phyloP scores from a whole-genome alignment of 352 stramenopile species.

The Globisporangium okanoganense region DNA sequence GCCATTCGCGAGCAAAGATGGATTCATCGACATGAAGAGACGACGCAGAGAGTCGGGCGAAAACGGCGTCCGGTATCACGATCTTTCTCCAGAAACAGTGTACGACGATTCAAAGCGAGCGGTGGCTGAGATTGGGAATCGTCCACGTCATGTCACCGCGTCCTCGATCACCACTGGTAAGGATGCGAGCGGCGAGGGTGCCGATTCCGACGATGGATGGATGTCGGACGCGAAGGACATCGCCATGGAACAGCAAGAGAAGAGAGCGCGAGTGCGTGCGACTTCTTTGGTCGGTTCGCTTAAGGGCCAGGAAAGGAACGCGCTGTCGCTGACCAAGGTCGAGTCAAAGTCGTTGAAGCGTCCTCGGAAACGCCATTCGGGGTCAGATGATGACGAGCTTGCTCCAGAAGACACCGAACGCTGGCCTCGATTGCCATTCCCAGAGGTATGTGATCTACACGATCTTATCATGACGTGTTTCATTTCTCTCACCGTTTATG shows the following conservation, averaged over 20 bases:
- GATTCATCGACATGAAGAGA: slow-evolving; percentile 25
- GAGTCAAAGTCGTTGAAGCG: slow-evolving; percentile 4
- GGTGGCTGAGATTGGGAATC: slow-evolving; percentile 15
- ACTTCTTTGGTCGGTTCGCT: not conserved
- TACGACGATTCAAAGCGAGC: slow-evolving; percentile 33
- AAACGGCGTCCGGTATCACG: not conserved
- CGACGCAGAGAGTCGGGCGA: slow-evolving; percentile 14
- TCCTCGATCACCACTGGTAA: slow-evolving; percentile 21
- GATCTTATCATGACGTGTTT: not conserved
- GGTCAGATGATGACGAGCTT: slow-evolving; percentile 23
- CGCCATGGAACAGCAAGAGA: slow-evolving; percentile 1
- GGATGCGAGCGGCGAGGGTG: not conserved
- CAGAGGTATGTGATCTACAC: slow-evolving; percentile 24
- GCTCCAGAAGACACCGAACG: slow-evolving; percentile 20
- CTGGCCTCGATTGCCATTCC: slow-evolving; percentile 51
- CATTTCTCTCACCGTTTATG: not conserved
- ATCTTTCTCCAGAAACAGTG: slow-evolving; percentile 21
- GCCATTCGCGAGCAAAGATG: slow-evolving; percentile 39
- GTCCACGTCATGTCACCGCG: slow-evolving; percentile 39
- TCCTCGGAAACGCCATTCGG: not conserved
- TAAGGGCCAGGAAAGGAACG: not conserved
- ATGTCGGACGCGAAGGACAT: slow-evolving; percentile 58
- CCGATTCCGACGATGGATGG: slow-evolving; percentile 47
- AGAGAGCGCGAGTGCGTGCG: not conserved
- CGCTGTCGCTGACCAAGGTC: slow-evolving; percentile 1